Evolutionary conservation across 2,329 filamentous ascomycete species (phyloP).

Genomic region (Fusarium incarnatum): DNA sequence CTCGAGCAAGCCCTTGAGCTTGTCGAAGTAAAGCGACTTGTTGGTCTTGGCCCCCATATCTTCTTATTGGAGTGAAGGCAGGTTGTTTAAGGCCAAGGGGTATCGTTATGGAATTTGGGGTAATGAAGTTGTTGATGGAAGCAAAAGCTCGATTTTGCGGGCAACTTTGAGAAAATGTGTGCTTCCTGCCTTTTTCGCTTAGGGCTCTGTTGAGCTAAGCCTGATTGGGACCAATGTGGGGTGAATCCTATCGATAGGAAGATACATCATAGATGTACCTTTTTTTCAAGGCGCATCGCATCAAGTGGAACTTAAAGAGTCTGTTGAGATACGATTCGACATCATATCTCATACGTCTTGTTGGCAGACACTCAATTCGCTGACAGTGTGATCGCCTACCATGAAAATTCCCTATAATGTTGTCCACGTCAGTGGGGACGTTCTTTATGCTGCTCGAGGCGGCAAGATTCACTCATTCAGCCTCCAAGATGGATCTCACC

Average conservation of each 20-base stretch:
- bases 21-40: constrained; percentile 99
- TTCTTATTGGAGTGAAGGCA: constrained; percentile 91
- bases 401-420: constrained; percentile 74
- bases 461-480: constrained; percentile 76
- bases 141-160: constrained; percentile 13
- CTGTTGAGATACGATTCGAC: constrained; percentile 29
- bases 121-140: constrained; percentile 35
- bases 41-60: constrained; percentile 98
- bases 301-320: constrained; percentile 37
- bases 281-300: constrained; percentile 44
- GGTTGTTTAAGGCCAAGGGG: constrained; percentile 93
- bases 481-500: constrained; percentile 65
- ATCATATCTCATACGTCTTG: constrained; percentile 2
- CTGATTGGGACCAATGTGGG: constrained; percentile 25
- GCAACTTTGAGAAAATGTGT: constrained; percentile 46
- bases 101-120: constrained; percentile 45
- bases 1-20: constrained; percentile 97
- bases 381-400: constrained; percentile 15
- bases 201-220: constrained; percentile 54
- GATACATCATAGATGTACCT: constrained; percentile 52
- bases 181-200: constrained; percentile 46
- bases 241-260: constrained; percentile 1
- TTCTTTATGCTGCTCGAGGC: constrained; percentile 80
- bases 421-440: constrained; percentile 64
- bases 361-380: neutral